Evolutionary conservation across 371 early-diverging fungal genomes (phyloP).

Genomic region (Mycotypha africana): DNA sequence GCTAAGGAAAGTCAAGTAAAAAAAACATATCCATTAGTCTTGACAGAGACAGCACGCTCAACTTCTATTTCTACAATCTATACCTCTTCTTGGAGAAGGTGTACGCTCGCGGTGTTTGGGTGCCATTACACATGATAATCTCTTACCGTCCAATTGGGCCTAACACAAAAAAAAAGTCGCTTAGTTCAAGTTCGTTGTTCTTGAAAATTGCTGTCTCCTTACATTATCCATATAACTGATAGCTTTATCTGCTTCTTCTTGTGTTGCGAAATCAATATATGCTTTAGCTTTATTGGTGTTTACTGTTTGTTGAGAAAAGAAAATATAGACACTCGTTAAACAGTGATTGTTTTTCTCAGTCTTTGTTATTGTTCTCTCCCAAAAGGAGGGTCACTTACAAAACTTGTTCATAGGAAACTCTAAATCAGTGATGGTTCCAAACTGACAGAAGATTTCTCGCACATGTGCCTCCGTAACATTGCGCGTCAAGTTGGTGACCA

Average conservation of each 20-base stretch:
- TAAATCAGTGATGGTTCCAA: conserved; percentile 27
- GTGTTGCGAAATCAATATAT: conserved; percentile 50
- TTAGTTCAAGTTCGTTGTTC: neutral
- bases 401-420: conserved; percentile 40
- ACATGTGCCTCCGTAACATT: conserved; percentile 45
- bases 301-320: conserved; percentile 17
- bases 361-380: too few relatives aligned
- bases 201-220: too few relatives aligned
- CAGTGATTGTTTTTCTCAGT: too few relatives aligned
- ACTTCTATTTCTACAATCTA: neutral
- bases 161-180: conserved; percentile 6
- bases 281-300: conserved; percentile 50
- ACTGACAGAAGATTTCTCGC: conserved; percentile 41
- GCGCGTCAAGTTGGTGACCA: conserved; percentile 33
- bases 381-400: conserved; percentile 17
- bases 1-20: neutral
- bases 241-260: conserved; percentile 49
- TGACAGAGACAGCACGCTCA: too few relatives aligned
- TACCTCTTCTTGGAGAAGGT: conserved; percentile 31
- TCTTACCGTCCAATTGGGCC: conserved; percentile 56
- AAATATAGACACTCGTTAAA: neutral
- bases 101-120: conserved; percentile 27
- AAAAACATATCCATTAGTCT: too few relatives aligned
- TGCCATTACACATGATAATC: conserved; percentile 20
- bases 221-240: conserved; percentile 52